Evolutionary conservation across 139 green algal species (phyloP), one percentile per base, ranked within the genome.

Genomic region (Desmodesmus armatus): DNA sequence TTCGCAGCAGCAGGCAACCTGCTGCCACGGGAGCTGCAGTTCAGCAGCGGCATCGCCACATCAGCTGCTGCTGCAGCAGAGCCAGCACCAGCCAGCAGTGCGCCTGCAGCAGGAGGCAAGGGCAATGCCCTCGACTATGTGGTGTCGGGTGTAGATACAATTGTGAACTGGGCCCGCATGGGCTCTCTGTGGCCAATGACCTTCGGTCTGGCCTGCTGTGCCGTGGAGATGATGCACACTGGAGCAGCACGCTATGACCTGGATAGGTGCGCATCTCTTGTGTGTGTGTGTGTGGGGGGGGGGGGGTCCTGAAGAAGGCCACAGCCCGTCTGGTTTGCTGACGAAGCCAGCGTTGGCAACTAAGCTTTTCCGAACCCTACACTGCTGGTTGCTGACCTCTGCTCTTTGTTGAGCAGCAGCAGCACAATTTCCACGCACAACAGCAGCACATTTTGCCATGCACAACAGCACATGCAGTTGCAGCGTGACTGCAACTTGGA

Each of bases 131-230:
- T 84, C 7, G 91, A 92, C 35, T 92, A 83, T 85, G 86, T 92
- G 0, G 88, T 93, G 25, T 94, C 90, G 2, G 90, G 90, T 39
- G 83, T 93, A 39, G 84, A 89, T 88, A 86, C 91, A 43, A 88
- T 99, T 25, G 90, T 99, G 66, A 97, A 97, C 88, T 99, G 96
- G 96, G 96, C 96, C 0, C 86, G 95, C 9, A 93, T 93, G 60
- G 95, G 96, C 33, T 98, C 93, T 29, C 95, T 99, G 84, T 99
- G 96, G 96, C 96, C 96, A 3, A 99, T 99, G 96, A 99, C 96
- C 3, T 99, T 99, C 77, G 96, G 96, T 1, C 88, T 99, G 69
- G 97, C 96, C 0, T 99, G 96, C 91, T 99, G 96, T 86, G 96
- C 96, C 0, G 97, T 99, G 79, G 96, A 99, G 89, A 99, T 99